Conservation (phyloP, 129 eudicot species). For the Centrapalus pauciflorus region DNA sequence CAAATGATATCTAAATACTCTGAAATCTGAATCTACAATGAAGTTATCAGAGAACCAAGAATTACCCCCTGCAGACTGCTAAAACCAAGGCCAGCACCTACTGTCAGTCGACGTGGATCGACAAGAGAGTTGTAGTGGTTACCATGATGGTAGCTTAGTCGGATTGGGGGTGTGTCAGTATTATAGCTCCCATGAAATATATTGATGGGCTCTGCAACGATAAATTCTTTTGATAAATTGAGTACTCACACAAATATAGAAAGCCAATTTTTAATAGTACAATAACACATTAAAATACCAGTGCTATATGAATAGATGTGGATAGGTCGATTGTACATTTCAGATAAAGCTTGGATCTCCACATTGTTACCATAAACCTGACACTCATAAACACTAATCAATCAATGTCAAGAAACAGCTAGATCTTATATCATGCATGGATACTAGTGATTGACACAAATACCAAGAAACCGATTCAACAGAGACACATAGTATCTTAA, state of each 20-base stretch:
- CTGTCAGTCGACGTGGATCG: conserved; percentile 77
- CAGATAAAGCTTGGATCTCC: conserved; percentile 91
- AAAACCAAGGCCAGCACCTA: conserved; percentile 98
- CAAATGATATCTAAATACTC: no score
- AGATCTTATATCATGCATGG: neutral
- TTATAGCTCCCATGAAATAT: conserved; percentile 88
- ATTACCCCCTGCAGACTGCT: conserved; percentile 92
- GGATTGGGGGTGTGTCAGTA: conserved; percentile 84
- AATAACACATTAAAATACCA: conserved; percentile 36
- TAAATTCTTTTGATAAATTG: neutral
- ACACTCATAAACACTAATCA: neutral
- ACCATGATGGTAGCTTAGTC: conserved; percentile 89
- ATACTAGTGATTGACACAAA: neutral
- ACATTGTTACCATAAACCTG: conserved; percentile 96
- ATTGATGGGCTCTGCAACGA: conserved; percentile 83
- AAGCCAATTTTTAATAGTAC: neutral
- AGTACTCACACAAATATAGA: conserved; percentile 1
- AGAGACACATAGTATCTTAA: no score
- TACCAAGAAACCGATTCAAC: no score
- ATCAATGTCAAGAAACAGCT: neutral
- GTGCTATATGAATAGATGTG: conserved; percentile 94
- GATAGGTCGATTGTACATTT: conserved; percentile 98
- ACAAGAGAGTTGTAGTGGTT: conserved; percentile 97
- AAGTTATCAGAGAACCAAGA: no score
- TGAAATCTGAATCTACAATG: no score